phyloP scores from a whole-genome alignment of 306 rosid species.

The Sophora flavescens region DNA sequence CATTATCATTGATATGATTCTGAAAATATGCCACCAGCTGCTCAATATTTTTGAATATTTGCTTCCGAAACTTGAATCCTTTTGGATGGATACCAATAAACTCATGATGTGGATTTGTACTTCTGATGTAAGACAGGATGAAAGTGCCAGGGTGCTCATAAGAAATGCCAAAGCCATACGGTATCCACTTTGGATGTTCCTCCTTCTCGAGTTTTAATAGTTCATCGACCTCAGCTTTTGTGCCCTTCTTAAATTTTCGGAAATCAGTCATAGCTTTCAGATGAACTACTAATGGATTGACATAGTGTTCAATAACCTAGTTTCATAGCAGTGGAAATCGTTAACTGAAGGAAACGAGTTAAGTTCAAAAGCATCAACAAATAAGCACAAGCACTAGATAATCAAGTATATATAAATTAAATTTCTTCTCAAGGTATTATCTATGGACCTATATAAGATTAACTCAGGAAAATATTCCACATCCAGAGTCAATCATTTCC shows the following conservation, averaged over 20 bases:
- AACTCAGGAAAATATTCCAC: neutral
- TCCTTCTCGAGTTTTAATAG: slow-evolving; percentile 53
- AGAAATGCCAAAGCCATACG: slow-evolving; percentile 56
- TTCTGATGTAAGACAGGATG: slow-evolving; percentile 56
- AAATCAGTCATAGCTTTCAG: slow-evolving; percentile 52
- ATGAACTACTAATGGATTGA: slow-evolving; percentile 56
- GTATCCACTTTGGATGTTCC: slow-evolving; percentile 54
- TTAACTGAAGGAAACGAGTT: slow-evolving; percentile 26
- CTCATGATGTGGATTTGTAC: slow-evolving; percentile 55
- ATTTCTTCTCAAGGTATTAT: slow-evolving; percentile 28
- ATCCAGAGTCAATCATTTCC: slow-evolving; percentile 2
- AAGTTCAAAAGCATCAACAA: slow-evolving; percentile 22
- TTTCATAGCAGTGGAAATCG: slow-evolving; percentile 21
- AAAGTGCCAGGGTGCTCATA: slow-evolving; percentile 61
- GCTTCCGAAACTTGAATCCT: slow-evolving; percentile 64
- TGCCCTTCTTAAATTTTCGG: slow-evolving; percentile 58
- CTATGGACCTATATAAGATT: slow-evolving; percentile 4
- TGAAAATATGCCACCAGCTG: slow-evolving; percentile 56
- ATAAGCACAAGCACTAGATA: slow-evolving; percentile 25
- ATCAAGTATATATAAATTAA: slow-evolving; percentile 13
- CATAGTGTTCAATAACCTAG: slow-evolving; percentile 53
- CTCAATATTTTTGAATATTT: slow-evolving; percentile 51
- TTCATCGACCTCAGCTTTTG: slow-evolving; percentile 58
- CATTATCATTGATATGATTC: slow-evolving; percentile 53
- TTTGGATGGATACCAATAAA: slow-evolving; percentile 57